Evolutionary conservation across 208 protist species (phyloP).

Genomic region (Acanthamoeba castellanii): DNA sequence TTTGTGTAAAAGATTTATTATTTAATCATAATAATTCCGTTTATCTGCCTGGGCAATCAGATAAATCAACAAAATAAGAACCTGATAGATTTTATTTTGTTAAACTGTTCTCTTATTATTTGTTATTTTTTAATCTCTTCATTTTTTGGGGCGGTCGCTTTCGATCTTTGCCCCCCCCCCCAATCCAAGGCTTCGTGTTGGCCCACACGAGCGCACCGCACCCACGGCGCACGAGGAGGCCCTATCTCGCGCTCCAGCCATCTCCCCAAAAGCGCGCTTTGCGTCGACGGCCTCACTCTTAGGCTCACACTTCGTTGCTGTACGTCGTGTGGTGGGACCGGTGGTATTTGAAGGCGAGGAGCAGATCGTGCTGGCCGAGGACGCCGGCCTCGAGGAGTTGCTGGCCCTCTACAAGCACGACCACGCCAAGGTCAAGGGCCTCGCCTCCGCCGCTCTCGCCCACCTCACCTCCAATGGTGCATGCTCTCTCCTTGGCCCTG

Average conservation of each 20-base stretch:
- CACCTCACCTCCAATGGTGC: slow-evolving; percentile 56
- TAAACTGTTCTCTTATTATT: neutral
- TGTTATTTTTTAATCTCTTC: neutral
- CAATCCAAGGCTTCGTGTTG: neutral
- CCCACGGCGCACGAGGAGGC: too few species aligned
- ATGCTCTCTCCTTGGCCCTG: neutral
- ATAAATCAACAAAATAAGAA: too few species aligned
- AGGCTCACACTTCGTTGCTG: too few species aligned
- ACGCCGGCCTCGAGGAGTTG: slow-evolving; percentile 63
- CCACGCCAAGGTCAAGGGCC: slow-evolving; percentile 65
- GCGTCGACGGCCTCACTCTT: neutral
- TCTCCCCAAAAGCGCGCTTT: neutral
- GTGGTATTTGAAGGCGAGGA: slow-evolving; percentile 30
- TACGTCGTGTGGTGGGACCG: neutral
- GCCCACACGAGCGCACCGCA: too few species aligned
- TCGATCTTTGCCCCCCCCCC: neutral
- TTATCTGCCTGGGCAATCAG: too few species aligned
- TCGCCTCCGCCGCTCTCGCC: neutral
- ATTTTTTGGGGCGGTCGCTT: neutral
- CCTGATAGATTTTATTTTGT: neutral
- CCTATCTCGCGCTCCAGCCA: neutral
- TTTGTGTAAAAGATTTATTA: neutral
- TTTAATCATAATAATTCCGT: neutral
- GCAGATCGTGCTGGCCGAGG: slow-evolving; percentile 41
- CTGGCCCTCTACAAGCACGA: slow-evolving; percentile 64